phyloP scores from a whole-genome alignment of 495 filamentous ascomycete genomes.

The Tuber borchii region DNA sequence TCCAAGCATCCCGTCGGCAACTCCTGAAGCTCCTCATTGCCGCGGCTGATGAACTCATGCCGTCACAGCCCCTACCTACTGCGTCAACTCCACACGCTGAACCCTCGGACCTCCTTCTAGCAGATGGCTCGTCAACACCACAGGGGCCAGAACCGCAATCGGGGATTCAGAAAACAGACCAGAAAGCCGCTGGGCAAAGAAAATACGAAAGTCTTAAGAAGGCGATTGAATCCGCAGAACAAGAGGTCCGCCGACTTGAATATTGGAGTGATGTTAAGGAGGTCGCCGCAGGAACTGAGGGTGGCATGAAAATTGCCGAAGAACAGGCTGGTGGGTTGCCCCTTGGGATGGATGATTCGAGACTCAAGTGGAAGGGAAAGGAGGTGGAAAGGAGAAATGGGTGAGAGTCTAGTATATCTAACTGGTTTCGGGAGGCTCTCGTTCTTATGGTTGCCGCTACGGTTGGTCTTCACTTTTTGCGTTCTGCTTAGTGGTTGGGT shows the following conservation, averaged over 20 bases:
- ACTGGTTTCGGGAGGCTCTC: neutral
- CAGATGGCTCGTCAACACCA: neutral
- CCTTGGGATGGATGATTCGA: neutral
- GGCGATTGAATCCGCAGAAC: slow-evolving; percentile 59
- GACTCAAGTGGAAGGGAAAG: neutral
- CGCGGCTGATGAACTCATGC: slow-evolving; percentile 12
- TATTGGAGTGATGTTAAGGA: slow-evolving; percentile 70
- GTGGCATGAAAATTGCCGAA: slow-evolving; percentile 48
- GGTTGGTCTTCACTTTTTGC: neutral
- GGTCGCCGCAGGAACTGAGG: slow-evolving; percentile 51
- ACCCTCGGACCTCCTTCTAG: neutral
- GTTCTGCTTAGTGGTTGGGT: neutral
- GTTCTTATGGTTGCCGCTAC: neutral
- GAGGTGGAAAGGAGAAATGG: slow-evolving; percentile 3
- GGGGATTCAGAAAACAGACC: slow-evolving; percentile 17
- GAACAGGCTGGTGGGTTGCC: slow-evolving; percentile 5
- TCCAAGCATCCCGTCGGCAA: slow-evolving; percentile 76
- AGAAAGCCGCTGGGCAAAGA: slow-evolving; percentile 33
- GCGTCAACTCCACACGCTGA: slow-evolving; percentile 1
- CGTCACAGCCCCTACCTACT: slow-evolving; percentile 19
- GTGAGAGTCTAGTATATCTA: neutral
- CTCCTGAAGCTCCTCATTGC: slow-evolving; percentile 61
- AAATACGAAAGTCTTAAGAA: slow-evolving; percentile 52
- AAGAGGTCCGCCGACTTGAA: slow-evolving; percentile 60
- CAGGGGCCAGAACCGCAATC: neutral